phyloP scores from a whole-genome alignment of 768 basidiomycete genomes.

The Artomyces pyxidatus region DNA sequence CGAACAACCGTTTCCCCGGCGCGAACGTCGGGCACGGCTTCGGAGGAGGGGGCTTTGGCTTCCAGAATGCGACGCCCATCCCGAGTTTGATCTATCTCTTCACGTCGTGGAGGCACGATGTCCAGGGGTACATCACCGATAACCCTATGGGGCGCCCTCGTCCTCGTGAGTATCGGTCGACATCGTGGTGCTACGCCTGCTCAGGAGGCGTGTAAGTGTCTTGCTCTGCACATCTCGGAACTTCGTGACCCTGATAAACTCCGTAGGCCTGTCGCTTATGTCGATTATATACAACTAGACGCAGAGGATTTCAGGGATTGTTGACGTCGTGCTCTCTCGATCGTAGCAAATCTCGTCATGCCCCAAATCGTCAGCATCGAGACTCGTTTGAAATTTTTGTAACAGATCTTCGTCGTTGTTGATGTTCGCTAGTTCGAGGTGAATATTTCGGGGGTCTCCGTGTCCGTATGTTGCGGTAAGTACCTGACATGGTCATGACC shows the following conservation, averaged over 20 bases:
- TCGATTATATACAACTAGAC: conserved; percentile 15
- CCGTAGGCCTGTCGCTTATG: conserved; percentile 9
- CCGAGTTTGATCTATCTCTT: conserved; percentile 14
- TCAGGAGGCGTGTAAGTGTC: conserved; percentile 9
- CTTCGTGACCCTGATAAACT: background rate
- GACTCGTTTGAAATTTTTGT: too few species aligned
- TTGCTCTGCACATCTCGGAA: background rate
- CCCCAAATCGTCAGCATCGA: too few species aligned
- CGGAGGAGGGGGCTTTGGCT: background rate
- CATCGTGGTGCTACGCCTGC: conserved; percentile 14
- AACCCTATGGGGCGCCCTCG: conserved; percentile 13
- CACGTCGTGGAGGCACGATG: conserved; percentile 8
- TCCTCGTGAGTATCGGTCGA: conserved; percentile 6
- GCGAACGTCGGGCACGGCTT: conserved; percentile 1
- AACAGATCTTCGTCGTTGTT: too few species aligned
- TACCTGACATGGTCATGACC: too few species aligned
- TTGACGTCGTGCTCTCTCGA: too few species aligned
- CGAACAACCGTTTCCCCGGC: conserved; percentile 1
- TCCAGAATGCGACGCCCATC: background rate
- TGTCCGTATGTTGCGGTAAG: too few species aligned
- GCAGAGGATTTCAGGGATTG: conserved; percentile 15
- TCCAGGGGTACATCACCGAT: conserved; percentile 12
- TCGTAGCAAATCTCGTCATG: too few species aligned
- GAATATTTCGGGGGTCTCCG: too few species aligned
- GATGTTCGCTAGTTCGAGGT: too few species aligned